These are phyloP conservation scores for Leucocoprinus leucothites DNA, from an alignment of 768 basidiomycete genomes.

Conservation along the genomic window DNA sequence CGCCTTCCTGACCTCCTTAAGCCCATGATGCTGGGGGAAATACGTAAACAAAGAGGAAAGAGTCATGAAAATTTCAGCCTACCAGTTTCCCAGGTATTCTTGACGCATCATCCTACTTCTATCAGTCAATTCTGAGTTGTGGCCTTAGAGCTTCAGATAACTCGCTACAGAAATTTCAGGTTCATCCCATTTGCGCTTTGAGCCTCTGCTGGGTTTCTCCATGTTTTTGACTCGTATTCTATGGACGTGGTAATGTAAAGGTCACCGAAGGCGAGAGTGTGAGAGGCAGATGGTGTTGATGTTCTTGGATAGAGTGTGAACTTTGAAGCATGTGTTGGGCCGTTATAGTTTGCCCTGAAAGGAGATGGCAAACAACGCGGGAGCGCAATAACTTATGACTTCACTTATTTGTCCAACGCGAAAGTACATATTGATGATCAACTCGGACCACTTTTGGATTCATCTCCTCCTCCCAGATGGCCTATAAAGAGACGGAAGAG, in stretches of 20 bases:
- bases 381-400: background rate
- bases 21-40: conserved; percentile 60
- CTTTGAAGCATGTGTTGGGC: background rate
- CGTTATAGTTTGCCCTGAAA: background rate
- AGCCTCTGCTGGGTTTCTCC: conserved; percentile 20
- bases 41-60: background rate
- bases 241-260: no score
- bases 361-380: background rate
- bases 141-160: background rate
- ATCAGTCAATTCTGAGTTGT: background rate
- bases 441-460: background rate
- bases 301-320: background rate
- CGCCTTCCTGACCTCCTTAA: conserved; percentile 70
- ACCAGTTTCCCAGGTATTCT: conserved; percentile 57
- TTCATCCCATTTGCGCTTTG: conserved; percentile 44
- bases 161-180: conserved; percentile 17
- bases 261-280: no score
- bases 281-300: background rate
- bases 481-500: conserved; percentile 36
- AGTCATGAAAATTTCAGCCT: no score
- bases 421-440: no score
- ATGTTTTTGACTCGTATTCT: conserved; percentile 6
- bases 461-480: conserved; percentile 3
- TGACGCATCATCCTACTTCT: conserved; percentile 35
- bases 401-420: background rate